phyloP scores from a whole-genome alignment of 768 basidiomycete genomes.

The Xerocomellus amylosporus region DNA sequence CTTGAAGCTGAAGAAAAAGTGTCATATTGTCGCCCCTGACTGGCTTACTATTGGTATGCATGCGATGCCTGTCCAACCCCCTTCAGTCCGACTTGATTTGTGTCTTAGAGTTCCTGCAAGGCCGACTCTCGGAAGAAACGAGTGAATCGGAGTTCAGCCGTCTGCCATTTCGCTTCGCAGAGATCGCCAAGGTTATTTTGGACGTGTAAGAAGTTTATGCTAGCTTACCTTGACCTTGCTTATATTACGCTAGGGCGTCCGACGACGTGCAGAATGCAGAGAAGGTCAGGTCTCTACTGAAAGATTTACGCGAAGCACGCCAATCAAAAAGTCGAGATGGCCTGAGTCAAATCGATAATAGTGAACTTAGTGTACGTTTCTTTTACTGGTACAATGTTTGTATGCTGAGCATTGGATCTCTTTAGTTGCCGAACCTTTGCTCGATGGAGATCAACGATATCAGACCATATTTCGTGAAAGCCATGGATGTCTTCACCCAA shows the following conservation, averaged over 20 bases:
- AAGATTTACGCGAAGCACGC: conserved; percentile 93
- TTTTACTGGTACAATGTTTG: background rate
- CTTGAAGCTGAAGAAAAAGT: conserved; percentile 92
- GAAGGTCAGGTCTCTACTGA: conserved; percentile 77
- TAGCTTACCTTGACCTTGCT: background rate
- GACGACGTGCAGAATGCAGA: conserved; percentile 89
- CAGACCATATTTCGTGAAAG: conserved; percentile 80
- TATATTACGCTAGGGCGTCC: conserved; percentile 57
- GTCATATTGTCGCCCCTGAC: conserved; percentile 83
- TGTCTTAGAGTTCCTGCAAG: conserved; percentile 73
- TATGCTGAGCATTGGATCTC: background rate
- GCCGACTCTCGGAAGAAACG: conserved; percentile 71
- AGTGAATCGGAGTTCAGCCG: conserved; percentile 68
- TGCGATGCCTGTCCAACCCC: background rate
- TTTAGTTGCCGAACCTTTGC: conserved; percentile 77
- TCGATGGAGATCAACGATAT: conserved; percentile 96
- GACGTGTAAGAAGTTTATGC: conserved; percentile 66
- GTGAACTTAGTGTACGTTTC: conserved; percentile 72
- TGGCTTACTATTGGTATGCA: conserved; percentile 84
- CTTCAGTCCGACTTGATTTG: background rate
- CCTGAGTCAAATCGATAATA: conserved; percentile 74
- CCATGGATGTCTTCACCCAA: conserved; percentile 72
- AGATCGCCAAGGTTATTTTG: conserved; percentile 88
- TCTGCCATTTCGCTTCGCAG: conserved; percentile 85
- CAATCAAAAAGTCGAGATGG: conserved; percentile 92